Evolutionary conservation across 495 filamentous ascomycete species (phyloP).

Genomic region (Bacidia rubella): DNA sequence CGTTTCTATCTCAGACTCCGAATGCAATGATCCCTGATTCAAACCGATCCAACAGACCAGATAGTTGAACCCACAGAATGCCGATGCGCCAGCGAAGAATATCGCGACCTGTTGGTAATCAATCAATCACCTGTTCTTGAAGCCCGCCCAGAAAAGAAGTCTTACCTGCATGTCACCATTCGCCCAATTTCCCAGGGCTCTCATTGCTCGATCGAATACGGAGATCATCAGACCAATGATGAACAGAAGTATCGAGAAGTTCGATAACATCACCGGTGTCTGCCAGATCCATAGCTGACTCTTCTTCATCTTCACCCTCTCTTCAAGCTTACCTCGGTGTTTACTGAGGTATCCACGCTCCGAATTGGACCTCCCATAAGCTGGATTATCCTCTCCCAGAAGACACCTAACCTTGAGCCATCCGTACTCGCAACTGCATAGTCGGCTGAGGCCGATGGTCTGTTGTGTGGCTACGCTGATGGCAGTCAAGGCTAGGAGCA

Average conservation of each 20-base stretch:
- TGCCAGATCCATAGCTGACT: constrained; percentile 12
- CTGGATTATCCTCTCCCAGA: not conserved
- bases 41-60: constrained; percentile 11
- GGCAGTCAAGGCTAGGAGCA: constrained; percentile 7
- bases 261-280: constrained; percentile 6
- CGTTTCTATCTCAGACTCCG: not conserved
- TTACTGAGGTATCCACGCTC: not conserved
- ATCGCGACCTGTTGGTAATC: constrained; percentile 4
- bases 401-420: constrained; percentile 7
- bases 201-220: constrained; percentile 2
- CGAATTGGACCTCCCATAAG: not conserved
- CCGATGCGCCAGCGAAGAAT: constrained; percentile 7
- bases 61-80: constrained; percentile 6
- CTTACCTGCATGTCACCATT: constrained; percentile 5
- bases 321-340: no score
- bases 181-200: not conserved
- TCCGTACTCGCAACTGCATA: constrained; percentile 5
- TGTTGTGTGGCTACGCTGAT: constrained; percentile 13
- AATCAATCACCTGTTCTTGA: not conserved
- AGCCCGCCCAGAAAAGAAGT: not conserved
- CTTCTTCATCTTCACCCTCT: constrained; percentile 2
- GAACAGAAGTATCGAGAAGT: constrained; percentile 8
- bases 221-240: constrained; percentile 10
- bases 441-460: constrained; percentile 9
- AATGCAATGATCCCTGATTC: constrained; percentile 5